Evolutionary conservation across 164 flowering plant species (phyloP).

Genomic region (Stephania japonica): DNA sequence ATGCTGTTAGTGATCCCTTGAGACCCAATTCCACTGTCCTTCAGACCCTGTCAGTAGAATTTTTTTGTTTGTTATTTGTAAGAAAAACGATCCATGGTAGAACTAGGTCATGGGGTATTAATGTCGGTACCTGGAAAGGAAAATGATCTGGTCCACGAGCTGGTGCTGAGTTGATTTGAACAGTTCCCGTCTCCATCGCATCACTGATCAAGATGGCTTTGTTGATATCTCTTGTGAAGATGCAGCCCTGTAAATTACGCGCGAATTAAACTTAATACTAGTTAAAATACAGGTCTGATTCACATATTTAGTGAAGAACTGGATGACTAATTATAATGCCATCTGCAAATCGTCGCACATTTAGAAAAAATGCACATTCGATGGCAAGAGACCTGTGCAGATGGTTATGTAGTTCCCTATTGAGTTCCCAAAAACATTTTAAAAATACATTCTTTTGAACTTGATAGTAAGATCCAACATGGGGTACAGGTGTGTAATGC

Average conservation of each 20-base stretch:
- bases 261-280: neutral
- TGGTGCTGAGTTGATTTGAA: slow-evolving; percentile 97
- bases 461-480: no score
- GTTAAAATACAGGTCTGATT: neutral
- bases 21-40: slow-evolving; percentile 97
- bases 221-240: slow-evolving; percentile 94
- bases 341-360: no score
- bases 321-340: no score
- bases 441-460: no score
- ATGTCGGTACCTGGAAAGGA: slow-evolving; percentile 75
- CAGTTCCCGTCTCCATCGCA: slow-evolving; percentile 96
- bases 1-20: slow-evolving; percentile 98
- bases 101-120: no score
- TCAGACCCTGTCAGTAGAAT: slow-evolving; percentile 55
- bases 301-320: neutral
- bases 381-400: no score
- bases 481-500: neutral
- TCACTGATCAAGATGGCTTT: slow-evolving; percentile 94
- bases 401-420: no score
- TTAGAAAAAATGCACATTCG: no score
- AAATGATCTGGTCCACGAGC: slow-evolving; percentile 99
- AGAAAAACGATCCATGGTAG: neutral
- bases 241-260: slow-evolving; percentile 56
- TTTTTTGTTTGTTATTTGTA: neutral
- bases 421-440: no score